Conservation (phyloP, 495 filamentous ascomycete genomes). For the Xylaria castorea region DNA sequence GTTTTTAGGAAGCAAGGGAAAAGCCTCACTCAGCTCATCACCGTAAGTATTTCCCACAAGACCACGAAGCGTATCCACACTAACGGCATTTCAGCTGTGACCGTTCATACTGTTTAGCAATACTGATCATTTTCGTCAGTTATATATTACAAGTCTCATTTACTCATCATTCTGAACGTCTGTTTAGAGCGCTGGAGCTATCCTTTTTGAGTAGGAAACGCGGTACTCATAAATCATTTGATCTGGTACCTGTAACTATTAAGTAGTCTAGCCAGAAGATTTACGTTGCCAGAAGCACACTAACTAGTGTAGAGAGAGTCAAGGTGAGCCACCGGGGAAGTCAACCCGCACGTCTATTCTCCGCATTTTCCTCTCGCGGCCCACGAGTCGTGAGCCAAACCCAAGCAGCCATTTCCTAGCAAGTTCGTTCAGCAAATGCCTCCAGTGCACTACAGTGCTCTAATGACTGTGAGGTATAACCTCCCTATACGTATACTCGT, state of each 20-base stretch:
- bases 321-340: slow-evolving; percentile 12
- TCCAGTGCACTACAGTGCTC: neutral
- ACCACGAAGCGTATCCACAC: neutral
- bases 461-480: neutral
- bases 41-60: neutral
- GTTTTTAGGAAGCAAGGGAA: neutral
- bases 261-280: neutral
- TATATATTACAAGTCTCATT: neutral
- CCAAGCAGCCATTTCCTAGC: neutral
- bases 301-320: neutral
- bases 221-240: slow-evolving; percentile 4
- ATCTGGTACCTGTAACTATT: neutral
- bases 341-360: slow-evolving; percentile 5
- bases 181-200: neutral
- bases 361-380: slow-evolving; percentile 9
- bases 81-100: neutral
- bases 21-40: neutral
- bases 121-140: neutral
- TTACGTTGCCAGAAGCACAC: neutral
- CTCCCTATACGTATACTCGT: neutral
- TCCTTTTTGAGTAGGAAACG: neutral
- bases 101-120: neutral
- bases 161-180: neutral
- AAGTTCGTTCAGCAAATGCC: neutral
- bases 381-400: no score